Evolutionary conservation across 345 rosid species (phyloP), one percentile per base, ranked within the genome.

Genomic region (Pistacia atlantica): DNA sequence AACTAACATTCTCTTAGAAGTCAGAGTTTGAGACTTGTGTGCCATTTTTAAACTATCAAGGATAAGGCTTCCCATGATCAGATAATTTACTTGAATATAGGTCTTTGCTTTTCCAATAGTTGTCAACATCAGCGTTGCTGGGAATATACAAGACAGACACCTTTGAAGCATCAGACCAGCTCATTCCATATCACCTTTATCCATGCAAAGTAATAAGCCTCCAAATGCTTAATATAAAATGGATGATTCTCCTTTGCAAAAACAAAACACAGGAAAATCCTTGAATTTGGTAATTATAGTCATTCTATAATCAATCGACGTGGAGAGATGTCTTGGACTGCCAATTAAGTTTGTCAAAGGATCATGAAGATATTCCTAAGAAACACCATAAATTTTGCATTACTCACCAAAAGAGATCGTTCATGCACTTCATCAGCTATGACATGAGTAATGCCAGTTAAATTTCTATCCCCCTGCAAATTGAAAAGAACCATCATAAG

Each of bases 351-450:
- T 48, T 17, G 22, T 28, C 45, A 46, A 4, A 4, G 13, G 58
- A 61, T 10, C 46, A 73, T 51, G 28, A 54, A 57, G 9, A 74
- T 20, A 51, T 5, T 48, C 63, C 13, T 42, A 66, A 46, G 28
- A 77, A 70, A 60, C 62, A 38, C 55, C n/a, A 37, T n/a, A 73
- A 48, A 76, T 57, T 80, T 18, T 28, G 62, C 69, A 65, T 56
- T 72, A 88, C 94, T 86, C 73, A 91, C 98, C 98, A 90, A 78
- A 82, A 91, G 88, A 49, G 97, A 95, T 49, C 98, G 89, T 82
- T 95, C 98, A 80, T 95, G 98, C 73, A 95, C 97, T 89, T 95
- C 98, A 82, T 95, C 98, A 56, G 91, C 98, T 71, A 95, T 90
- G 68, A 95, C 86, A 79, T 95, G 97, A 66, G 90, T 91, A 80